Conservation (phyloP, 331 rosid species). For the Saraca asoca region DNA sequence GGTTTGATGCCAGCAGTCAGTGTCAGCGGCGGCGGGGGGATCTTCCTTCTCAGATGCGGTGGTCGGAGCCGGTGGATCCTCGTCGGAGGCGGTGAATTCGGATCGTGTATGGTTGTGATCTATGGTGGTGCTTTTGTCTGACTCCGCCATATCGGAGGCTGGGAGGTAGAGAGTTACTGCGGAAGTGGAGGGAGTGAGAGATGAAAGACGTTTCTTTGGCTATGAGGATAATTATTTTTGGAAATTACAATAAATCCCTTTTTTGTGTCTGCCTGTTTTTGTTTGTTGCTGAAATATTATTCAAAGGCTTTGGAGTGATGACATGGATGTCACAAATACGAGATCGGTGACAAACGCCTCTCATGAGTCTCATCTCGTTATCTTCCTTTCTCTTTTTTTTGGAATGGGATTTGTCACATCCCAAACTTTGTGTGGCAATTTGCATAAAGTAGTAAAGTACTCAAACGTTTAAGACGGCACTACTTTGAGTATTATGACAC, state of each 20-base stretch:
- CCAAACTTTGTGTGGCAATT: too few relatives aligned
- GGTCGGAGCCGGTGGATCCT: background rate
- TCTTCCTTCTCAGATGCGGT: constrained; percentile 7
- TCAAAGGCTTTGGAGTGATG: too few relatives aligned
- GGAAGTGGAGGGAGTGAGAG: background rate
- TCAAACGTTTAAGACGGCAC: too few relatives aligned
- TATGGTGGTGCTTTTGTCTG: background rate
- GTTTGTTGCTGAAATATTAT: background rate
- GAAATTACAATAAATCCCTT: background rate
- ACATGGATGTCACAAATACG: too few relatives aligned
- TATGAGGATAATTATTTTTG: background rate
- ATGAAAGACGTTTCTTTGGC: background rate
- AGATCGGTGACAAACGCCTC: too few relatives aligned
- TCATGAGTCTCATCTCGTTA: too few relatives aligned
- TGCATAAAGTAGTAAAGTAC: too few relatives aligned
- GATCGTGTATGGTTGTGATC: background rate
- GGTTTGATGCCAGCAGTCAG: constrained; percentile 24
- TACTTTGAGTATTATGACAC: too few relatives aligned
- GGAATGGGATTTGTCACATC: too few relatives aligned
- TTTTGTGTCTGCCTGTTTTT: too few relatives aligned
- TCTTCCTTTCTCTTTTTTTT: too few relatives aligned
- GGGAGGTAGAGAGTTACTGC: background rate
- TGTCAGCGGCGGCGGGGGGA: background rate
- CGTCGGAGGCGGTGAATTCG: background rate
- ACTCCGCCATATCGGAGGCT: constrained; percentile 8